Evolutionary conservation across 2,329 filamentous ascomycete genomes (phyloP).

Genomic region (Fusarium drepaniforme): DNA sequence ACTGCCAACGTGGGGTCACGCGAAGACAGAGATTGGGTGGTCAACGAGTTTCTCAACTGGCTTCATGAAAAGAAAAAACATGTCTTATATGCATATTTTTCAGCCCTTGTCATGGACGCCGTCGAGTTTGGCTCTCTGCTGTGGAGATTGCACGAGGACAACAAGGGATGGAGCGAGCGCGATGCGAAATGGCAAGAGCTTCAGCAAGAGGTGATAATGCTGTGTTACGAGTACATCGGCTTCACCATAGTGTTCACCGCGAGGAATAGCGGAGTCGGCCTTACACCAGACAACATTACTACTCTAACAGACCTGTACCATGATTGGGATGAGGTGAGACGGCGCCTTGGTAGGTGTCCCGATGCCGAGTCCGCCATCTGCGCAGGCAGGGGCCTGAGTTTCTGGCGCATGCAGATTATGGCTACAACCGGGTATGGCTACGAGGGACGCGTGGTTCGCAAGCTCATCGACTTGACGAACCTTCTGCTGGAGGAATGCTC

Average conservation of each 20-base stretch:
- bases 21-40: slow-evolving; percentile 5
- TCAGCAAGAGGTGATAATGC: slow-evolving; percentile 8
- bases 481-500: slow-evolving; percentile 30
- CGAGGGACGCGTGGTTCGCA: slow-evolving; percentile 26
- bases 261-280: not conserved
- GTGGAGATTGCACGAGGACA: slow-evolving; percentile 16
- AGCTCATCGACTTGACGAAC: slow-evolving; percentile 29
- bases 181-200: slow-evolving; percentile 2
- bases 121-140: slow-evolving; percentile 27
- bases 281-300: not conserved
- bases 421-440: not conserved
- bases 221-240: slow-evolving; percentile 26
- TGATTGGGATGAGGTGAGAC: not conserved
- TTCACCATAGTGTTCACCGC: not conserved
- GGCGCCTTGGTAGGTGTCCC: not conserved
- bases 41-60: not conserved
- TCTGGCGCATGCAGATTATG: slow-evolving; percentile 3
- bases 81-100: slow-evolving; percentile 32
- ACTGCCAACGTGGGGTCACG: not conserved
- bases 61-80: not conserved
- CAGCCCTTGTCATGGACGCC: slow-evolving; percentile 32
- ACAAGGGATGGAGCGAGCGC: not conserved
- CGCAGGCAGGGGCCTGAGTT: not conserved
- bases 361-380: slow-evolving; percentile 13
- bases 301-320: not conserved